Conservation (phyloP, 352 stramenopile genomes). For the Globisporangium okanoganense region DNA sequence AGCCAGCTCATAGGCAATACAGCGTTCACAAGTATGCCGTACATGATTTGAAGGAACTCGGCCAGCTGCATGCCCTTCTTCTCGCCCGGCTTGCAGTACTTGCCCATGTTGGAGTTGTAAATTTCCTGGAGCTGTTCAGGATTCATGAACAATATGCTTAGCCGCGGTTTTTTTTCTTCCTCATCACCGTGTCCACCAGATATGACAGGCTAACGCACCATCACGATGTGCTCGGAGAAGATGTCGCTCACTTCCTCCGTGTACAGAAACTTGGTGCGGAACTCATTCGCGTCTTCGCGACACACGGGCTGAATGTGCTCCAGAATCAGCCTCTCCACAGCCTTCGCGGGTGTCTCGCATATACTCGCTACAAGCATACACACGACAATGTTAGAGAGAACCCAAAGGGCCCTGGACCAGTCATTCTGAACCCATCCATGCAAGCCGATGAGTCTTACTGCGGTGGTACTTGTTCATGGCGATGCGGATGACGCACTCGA, state of each 20-base stretch:
- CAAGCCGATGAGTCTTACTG: no score
- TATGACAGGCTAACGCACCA: no score
- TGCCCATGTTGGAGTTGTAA: slow-evolving; percentile 70
- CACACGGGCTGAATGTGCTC: slow-evolving; percentile 49
- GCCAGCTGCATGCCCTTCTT: slow-evolving; percentile 75
- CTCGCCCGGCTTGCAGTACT: slow-evolving; percentile 67
- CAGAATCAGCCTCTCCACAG: slow-evolving; percentile 60
- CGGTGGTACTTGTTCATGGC: slow-evolving; percentile 77
- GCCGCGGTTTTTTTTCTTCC: no score
- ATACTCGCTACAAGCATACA: slow-evolving; percentile 41
- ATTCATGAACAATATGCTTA: not conserved
- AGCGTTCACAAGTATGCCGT: no score
- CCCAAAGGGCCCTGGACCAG: no score
- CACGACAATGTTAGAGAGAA: not conserved
- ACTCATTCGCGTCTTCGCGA: slow-evolving; percentile 65
- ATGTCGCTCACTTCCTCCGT: slow-evolving; percentile 72
- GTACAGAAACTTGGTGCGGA: slow-evolving; percentile 66
- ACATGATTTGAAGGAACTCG: slow-evolving; percentile 58
- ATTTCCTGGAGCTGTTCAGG: slow-evolving; percentile 56
- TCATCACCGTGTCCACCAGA: no score
- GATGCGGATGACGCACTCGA: slow-evolving; percentile 72
- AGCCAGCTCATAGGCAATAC: no score
- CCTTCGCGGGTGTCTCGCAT: slow-evolving; percentile 64
- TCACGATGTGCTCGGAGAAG: slow-evolving; percentile 66
- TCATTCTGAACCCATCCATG: no score